These are phyloP conservation scores for Aegilops longissima DNA, from an alignment of 176 grass and related monocot species.

Conservation along the genomic window DNA sequence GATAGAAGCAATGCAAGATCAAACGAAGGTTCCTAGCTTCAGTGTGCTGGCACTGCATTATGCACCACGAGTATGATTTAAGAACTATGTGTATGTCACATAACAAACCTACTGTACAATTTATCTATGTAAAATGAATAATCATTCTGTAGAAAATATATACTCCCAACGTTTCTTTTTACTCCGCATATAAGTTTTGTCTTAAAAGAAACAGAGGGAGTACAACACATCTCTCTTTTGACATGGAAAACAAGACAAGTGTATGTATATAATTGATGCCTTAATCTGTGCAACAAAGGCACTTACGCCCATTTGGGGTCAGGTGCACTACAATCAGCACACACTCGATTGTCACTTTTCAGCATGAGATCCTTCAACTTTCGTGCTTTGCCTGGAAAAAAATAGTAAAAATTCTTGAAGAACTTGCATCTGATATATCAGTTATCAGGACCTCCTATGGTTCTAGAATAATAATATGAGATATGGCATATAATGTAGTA, in stretches of 20 bases:
- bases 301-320: conserved; percentile 99
- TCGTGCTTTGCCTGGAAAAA: conserved; percentile 72
- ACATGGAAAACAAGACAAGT: conserved; percentile 7
- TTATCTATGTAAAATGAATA: conserved; percentile 35
- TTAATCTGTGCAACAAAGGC: conserved; percentile 26
- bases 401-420: conserved; percentile 3
- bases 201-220: too few relatives aligned
- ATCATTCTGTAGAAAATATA: background rate
- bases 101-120: conserved; percentile 16
- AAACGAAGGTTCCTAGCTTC: conserved; percentile 23
- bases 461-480: background rate
- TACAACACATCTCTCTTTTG: background rate
- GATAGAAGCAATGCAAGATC: conserved; percentile 9
- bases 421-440: background rate
- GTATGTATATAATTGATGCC: conserved; percentile 8
- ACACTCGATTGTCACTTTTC: conserved; percentile 86
- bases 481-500: conserved; percentile 18
- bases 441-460: background rate
- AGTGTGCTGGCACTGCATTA: background rate
- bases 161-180: too few relatives aligned
- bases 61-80: conserved; percentile 7
- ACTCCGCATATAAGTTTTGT: too few relatives aligned
- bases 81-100: background rate
- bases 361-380: conserved; percentile 91
- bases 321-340: conserved; percentile 92